Percentiles rank a stretch among this genome's conserved stretches.
Conservation (phyloP, 805 yeast species). For the Pichia phayaonensis region DNA sequence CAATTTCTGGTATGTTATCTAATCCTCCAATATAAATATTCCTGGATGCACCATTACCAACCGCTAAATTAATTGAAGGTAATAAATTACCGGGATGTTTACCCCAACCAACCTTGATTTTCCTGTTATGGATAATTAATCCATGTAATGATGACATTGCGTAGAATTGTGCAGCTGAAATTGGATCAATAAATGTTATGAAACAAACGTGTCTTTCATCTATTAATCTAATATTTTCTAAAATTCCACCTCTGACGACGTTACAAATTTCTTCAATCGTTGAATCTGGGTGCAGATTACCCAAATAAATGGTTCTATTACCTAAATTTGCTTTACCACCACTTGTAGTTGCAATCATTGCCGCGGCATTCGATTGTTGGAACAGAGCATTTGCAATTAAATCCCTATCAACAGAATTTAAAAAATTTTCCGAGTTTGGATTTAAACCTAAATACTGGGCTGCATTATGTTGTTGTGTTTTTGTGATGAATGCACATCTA, state of each 20-base stretch:
- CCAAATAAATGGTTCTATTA: conserved; percentile 87
- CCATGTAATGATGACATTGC: conserved; percentile 93
- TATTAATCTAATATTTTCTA: conserved; percentile 74
- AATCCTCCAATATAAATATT: conserved; percentile 77
- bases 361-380: conserved; percentile 94
- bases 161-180: conserved; percentile 95
- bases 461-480: conserved; percentile 94
- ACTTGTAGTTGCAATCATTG: conserved; percentile 91
- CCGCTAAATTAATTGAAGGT: conserved; percentile 80
- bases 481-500: conserved; percentile 88
- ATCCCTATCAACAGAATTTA: conserved; percentile 50
- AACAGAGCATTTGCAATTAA: conserved; percentile 67
- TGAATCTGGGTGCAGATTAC: conserved; percentile 81
- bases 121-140: conserved; percentile 72
- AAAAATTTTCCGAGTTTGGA: conserved; percentile 78
- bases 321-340: conserved; percentile 92
- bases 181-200: conserved; percentile 91
- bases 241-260: conserved; percentile 89
- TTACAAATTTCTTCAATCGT: conserved; percentile 92
- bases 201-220: conserved; percentile 88
- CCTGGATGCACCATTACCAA: conserved; percentile 88
- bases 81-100: conserved; percentile 91
- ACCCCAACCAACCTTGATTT: conserved; percentile 96
- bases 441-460: conserved; percentile 90
- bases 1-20: conserved; percentile 25